These are phyloP conservation scores for Sechiopsis laciniata DNA, from an alignment of 306 rosid species.

Conservation along the genomic window DNA sequence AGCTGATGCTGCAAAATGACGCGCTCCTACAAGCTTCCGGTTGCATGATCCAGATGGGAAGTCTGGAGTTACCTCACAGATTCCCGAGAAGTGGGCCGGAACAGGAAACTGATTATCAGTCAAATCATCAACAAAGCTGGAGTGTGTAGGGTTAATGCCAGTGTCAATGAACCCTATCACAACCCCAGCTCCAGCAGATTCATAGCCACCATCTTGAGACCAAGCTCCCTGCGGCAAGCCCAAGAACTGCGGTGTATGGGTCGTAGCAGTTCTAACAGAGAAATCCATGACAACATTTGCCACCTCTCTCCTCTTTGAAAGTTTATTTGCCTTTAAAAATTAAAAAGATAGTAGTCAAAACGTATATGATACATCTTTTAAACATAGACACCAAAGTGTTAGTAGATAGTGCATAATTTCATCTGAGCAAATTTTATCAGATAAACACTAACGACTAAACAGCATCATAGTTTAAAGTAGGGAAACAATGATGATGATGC, in stretches of 20 bases:
- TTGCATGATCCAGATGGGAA: slow-evolving; percentile 98
- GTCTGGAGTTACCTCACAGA: slow-evolving; percentile 92
- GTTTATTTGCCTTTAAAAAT: slow-evolving; percentile 59
- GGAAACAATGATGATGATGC: slow-evolving; percentile 21
- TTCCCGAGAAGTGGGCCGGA: slow-evolving; percentile 77
- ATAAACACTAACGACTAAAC: not conserved
- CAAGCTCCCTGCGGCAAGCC: slow-evolving; percentile 94
- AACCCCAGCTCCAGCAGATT: slow-evolving; percentile 80
- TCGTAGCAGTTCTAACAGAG: slow-evolving; percentile 91
- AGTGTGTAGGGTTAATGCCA: slow-evolving; percentile 90
- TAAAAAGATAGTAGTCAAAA: slow-evolving; percentile 21
- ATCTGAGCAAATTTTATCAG: not conserved
- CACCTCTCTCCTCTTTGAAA: slow-evolving; percentile 74
- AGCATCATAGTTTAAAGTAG: slow-evolving; percentile 8
- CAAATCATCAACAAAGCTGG: slow-evolving; percentile 58
- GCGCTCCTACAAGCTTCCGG: slow-evolving; percentile 94
- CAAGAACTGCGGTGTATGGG: slow-evolving; percentile 88
- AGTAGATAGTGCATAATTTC: not conserved
- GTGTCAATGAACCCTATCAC: slow-evolving; percentile 90
- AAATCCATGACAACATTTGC: slow-evolving; percentile 78
- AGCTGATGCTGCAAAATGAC: slow-evolving; percentile 97
- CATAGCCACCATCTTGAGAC: slow-evolving; percentile 76
- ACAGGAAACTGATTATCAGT: slow-evolving; percentile 54
- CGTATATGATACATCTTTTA: not conserved
- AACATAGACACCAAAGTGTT: not conserved